These are phyloP conservation scores for Asterionellopsis glacialis DNA, from an alignment of 108 stramenopile genomes.

Conservation along the genomic window DNA sequence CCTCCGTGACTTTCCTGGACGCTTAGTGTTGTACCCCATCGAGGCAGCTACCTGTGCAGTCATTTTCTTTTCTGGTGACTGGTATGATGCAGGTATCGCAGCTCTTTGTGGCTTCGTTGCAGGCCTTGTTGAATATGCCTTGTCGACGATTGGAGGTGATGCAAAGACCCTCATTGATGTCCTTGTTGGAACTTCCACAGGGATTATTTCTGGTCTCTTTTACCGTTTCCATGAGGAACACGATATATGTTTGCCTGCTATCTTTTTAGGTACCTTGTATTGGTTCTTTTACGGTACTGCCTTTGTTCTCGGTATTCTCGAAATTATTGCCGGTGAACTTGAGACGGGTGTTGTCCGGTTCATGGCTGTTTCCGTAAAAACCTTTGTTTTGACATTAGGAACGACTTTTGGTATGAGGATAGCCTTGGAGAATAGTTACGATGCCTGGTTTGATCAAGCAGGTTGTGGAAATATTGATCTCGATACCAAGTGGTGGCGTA, in stretches of 20 bases:
- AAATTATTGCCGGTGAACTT: slow-evolving; percentile 49
- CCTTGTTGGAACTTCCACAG: slow-evolving; percentile 29
- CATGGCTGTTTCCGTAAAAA: slow-evolving; percentile 44
- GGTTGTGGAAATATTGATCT: slow-evolving; percentile 24
- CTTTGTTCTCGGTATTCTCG: slow-evolving; percentile 43
- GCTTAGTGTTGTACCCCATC: slow-evolving; percentile 37
- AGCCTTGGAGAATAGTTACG: neutral
- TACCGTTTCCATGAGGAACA: slow-evolving; percentile 11
- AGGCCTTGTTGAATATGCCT: slow-evolving; percentile 27
- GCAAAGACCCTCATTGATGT: slow-evolving; percentile 31
- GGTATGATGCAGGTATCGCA: slow-evolving; percentile 30
- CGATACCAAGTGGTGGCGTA: slow-evolving; percentile 36
- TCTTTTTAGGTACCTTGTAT: slow-evolving; percentile 44
- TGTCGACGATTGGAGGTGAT: slow-evolving; percentile 18
- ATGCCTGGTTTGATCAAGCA: slow-evolving; percentile 15
- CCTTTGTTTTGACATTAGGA: slow-evolving; percentile 40
- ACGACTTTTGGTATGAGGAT: slow-evolving; percentile 30
- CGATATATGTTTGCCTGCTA: slow-evolving; percentile 22
- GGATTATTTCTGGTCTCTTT: slow-evolving; percentile 30
- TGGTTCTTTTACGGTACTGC: slow-evolving; percentile 54
- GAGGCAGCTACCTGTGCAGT: slow-evolving; percentile 38
- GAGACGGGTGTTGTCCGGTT: slow-evolving; percentile 45
- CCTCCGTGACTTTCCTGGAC: slow-evolving; percentile 34
- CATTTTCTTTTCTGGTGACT: slow-evolving; percentile 29
- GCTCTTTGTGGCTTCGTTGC: slow-evolving; percentile 27